Percentiles rank a stretch among this genome's conserved stretches.
Conservation (phyloP, 2,329 filamentous ascomycete genomes). For the Stagonosporopsis vannaccii region DNA sequence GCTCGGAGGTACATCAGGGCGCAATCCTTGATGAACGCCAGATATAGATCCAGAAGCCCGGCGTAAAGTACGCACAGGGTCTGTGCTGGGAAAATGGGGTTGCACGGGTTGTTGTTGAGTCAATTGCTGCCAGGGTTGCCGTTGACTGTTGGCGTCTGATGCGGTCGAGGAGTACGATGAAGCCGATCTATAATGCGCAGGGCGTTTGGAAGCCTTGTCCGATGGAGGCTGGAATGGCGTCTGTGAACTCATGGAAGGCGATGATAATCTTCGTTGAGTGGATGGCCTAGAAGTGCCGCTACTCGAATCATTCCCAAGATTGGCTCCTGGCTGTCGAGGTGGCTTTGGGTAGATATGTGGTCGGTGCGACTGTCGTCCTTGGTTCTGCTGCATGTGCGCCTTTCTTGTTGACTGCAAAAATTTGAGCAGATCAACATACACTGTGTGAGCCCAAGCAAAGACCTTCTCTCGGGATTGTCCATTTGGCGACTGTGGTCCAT, state of each 20-base stretch:
- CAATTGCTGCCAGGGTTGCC: conserved; percentile 39
- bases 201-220: conserved; percentile 30
- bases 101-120: conserved; percentile 32
- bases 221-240: conserved; percentile 30
- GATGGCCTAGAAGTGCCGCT: conserved; percentile 38
- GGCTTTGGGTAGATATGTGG: conserved; percentile 69
- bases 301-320: conserved; percentile 52
- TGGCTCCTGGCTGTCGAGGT: conserved; percentile 63
- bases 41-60: conserved; percentile 46
- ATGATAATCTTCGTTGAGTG: conserved; percentile 41
- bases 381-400: conserved; percentile 49
- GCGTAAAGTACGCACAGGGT: conserved; percentile 40
- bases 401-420: conserved; percentile 57
- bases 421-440: conserved; percentile 58
- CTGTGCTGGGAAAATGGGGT: conserved; percentile 31
- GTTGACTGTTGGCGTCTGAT: conserved; percentile 22
- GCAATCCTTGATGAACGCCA: conserved; percentile 35
- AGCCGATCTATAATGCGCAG: conserved; percentile 41
- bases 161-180: conserved; percentile 38
- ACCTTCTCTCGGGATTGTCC: conserved; percentile 54
- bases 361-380: conserved; percentile 56
- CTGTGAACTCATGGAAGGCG: conserved; percentile 35
- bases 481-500: conserved; percentile 52
- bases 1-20: conserved; percentile 41
- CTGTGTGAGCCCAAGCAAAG: conserved; percentile 56